Conservation (phyloP, 129 eudicot species). For the Mikania micrantha region DNA sequence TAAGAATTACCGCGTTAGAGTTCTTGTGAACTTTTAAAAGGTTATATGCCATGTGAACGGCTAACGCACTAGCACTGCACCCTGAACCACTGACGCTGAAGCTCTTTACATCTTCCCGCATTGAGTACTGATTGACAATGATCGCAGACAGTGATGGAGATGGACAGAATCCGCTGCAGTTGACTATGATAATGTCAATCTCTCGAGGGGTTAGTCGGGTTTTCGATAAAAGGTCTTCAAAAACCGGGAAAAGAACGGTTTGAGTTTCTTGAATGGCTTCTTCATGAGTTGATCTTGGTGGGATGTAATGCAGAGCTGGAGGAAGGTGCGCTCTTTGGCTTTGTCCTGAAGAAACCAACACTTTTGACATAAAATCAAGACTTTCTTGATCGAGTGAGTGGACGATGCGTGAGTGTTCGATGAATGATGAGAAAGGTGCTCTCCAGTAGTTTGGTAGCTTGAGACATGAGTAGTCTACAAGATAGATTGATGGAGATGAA, state of each 20-base stretch:
- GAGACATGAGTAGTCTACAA: conserved; percentile 69
- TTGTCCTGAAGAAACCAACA: conserved; percentile 57
- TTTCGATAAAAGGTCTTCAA: conserved; percentile 54
- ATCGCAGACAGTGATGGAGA: conserved; percentile 57
- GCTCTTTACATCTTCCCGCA: conserved; percentile 59
- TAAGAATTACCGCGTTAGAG: conserved; percentile 54
- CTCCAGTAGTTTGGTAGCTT: conserved; percentile 70
- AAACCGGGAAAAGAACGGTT: conserved; percentile 47
- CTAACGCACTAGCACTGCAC: conserved; percentile 74
- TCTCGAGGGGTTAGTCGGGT: conserved; percentile 37
- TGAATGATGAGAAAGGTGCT: conserved; percentile 51
- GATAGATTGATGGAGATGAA: conserved; percentile 36
- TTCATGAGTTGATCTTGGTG: conserved; percentile 47
- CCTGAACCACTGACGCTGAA: conserved; percentile 75
- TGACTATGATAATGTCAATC: conserved; percentile 61
- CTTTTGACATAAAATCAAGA: conserved; percentile 47
- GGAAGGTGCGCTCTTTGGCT: conserved; percentile 52
- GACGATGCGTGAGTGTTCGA: conserved; percentile 48
- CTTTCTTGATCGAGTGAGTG: conserved; percentile 41
- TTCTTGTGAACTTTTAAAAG: conserved; percentile 39
- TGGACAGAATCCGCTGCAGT: conserved; percentile 73
- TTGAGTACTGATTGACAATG: conserved; percentile 37
- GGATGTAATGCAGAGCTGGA: conserved; percentile 54
- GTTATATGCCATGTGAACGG: conserved; percentile 51
- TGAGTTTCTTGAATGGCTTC: conserved; percentile 50